A percentile compares a stretch with the other conserved stretches of the same genome.
Evolutionary conservation across 2,329 filamentous ascomycete genomes (phyloP).

Genomic region (Ramichloridium luteum): DNA sequence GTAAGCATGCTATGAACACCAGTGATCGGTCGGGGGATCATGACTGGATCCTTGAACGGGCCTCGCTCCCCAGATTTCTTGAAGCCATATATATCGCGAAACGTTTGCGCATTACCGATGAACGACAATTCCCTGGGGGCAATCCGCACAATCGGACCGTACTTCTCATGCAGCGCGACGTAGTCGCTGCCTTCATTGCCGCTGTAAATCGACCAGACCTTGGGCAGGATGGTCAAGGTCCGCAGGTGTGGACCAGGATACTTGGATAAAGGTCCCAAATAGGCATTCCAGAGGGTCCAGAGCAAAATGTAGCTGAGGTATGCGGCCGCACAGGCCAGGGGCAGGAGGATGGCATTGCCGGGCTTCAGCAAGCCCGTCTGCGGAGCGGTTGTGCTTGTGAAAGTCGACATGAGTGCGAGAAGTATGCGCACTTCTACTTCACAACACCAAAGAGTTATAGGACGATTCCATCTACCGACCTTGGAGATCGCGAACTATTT

Average conservation of each 20-base stretch:
- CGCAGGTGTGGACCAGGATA: conserved; percentile 31
- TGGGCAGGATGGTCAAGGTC: conserved; percentile 14
- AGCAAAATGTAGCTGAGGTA: conserved; percentile 10
- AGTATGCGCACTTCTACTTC: too few relatives aligned
- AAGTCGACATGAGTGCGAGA: too few relatives aligned
- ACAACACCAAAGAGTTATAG: too few relatives aligned
- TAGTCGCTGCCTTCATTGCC: conserved; percentile 11
- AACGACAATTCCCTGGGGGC: conserved; percentile 30
- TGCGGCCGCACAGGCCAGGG: conserved; percentile 6
- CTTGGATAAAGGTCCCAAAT: conserved; percentile 32
- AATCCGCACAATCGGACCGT: conserved; percentile 30
- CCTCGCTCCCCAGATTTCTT: conserved; percentile 10
- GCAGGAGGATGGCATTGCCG: conserved; percentile 4
- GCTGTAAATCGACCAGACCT: conserved; percentile 6
- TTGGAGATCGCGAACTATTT: too few relatives aligned
- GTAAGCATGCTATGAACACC: conserved; percentile 13
- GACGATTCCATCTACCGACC: too few relatives aligned
- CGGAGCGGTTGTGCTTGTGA: too few relatives aligned
- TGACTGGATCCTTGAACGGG: conserved; percentile 14
- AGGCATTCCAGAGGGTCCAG: conserved; percentile 27
- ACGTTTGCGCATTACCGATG: conserved; percentile 15
- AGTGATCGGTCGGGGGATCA: conserved; percentile 11
- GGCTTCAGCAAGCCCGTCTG: conserved; percentile 2
- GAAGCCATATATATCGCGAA: conserved; percentile 20
- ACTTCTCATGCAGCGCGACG: conserved; percentile 23